A percentile compares a stretch with the other conserved stretches of the same genome.
Evolutionary conservation across 495 filamentous ascomycete genomes (phyloP).

Genomic region (Hyaloscypha finlandica): DNA sequence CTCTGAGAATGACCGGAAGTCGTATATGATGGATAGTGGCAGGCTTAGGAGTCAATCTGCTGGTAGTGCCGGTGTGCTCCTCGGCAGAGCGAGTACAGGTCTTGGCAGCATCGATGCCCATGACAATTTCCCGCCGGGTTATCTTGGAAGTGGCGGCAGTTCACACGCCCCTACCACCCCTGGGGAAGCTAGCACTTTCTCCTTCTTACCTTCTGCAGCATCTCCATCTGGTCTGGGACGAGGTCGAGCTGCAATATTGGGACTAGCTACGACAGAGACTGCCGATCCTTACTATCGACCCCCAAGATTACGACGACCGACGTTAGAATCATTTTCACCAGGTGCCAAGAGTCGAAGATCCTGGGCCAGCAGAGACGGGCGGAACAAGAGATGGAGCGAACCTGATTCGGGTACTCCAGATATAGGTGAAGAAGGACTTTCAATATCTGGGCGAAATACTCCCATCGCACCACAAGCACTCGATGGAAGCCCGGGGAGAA

Average conservation of each 20-base stretch:
- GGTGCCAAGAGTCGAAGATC: slow-evolving; percentile 48
- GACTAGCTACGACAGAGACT: slow-evolving; percentile 27
- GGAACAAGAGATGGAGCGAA: slow-evolving; percentile 46
- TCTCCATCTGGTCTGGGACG: slow-evolving; percentile 30
- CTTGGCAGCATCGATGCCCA: slow-evolving; percentile 26
- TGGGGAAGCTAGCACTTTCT: slow-evolving; percentile 67
- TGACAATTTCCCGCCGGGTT: slow-evolving; percentile 23
- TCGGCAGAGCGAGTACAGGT: slow-evolving; percentile 52
- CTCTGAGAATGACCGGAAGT: slow-evolving; percentile 62
- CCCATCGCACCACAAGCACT: slow-evolving; percentile 36
- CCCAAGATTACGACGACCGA: slow-evolving; percentile 32
- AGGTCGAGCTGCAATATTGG: slow-evolving; percentile 24
- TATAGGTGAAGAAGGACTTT: slow-evolving; percentile 46
- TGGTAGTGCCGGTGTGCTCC: slow-evolving; percentile 71
- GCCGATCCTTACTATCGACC: slow-evolving; percentile 39
- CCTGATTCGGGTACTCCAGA: slow-evolving; percentile 40
- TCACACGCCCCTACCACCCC: slow-evolving; percentile 70
- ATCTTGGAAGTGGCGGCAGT: slow-evolving; percentile 44
- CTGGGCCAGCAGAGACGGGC: slow-evolving; percentile 52
- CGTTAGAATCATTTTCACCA: slow-evolving; percentile 35
- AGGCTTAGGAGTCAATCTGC: slow-evolving; percentile 80
- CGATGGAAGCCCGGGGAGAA: slow-evolving; percentile 35
- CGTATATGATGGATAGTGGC: slow-evolving; percentile 62
- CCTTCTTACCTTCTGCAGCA: slow-evolving; percentile 59
- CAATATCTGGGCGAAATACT: slow-evolving; percentile 52